Percentiles rank a stretch among this genome's conserved stretches.
Evolutionary conservation across 306 rosid genomes (phyloP).

Genomic region (Senna tora): DNA sequence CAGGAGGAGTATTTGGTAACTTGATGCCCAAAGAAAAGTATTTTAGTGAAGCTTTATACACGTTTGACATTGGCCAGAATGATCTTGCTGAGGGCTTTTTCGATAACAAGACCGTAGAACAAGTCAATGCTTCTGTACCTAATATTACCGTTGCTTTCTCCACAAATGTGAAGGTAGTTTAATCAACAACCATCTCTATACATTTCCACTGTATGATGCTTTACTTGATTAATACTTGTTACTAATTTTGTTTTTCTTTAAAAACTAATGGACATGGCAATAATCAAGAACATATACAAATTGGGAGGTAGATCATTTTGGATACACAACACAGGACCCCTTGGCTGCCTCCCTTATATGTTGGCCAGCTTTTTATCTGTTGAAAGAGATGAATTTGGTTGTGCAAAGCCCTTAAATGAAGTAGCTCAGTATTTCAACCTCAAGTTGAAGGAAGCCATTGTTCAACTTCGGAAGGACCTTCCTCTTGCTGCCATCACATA

Average conservation of each 20-base stretch:
- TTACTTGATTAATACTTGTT: not conserved
- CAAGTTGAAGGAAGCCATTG: constrained; percentile 50
- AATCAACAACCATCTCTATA: not conserved
- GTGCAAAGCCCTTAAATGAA: constrained; percentile 42
- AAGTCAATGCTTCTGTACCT: constrained; percentile 50
- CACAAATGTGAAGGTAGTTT: constrained; percentile 45
- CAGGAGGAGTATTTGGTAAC: constrained; percentile 25
- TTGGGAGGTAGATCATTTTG: constrained; percentile 51
- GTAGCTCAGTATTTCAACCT: constrained; percentile 58
- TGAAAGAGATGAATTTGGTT: constrained; percentile 51
- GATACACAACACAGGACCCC: constrained; percentile 55
- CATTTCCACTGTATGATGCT: too few species aligned
- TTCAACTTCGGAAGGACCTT: constrained; percentile 51
- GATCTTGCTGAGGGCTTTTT: constrained; percentile 25
- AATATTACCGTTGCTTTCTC: constrained; percentile 38
- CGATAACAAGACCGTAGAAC: constrained; percentile 12
- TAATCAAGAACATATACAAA: constrained; percentile 38
- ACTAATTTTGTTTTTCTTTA: not conserved
- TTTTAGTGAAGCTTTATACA: constrained; percentile 16
- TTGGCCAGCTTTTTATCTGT: constrained; percentile 33
- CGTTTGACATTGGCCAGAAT: constrained; percentile 26
- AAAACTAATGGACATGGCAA: constrained; percentile 7
- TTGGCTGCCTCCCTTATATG: constrained; percentile 46
- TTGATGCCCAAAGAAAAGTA: constrained; percentile 8
- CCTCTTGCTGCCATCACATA: constrained; percentile 63